Conservation (phyloP, 129 eudicot genomes). For the Cynara cardunculus region DNA sequence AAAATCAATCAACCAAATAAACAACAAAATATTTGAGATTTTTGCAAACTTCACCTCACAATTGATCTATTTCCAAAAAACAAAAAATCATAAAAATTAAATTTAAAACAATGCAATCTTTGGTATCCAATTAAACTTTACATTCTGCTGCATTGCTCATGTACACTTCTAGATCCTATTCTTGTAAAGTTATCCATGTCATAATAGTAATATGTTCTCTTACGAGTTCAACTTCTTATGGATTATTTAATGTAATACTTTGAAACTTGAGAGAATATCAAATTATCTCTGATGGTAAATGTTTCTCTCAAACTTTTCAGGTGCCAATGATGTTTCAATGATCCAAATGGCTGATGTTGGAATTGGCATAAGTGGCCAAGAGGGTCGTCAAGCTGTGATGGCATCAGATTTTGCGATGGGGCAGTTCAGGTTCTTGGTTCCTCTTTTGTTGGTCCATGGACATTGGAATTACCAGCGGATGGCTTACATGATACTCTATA, state of each 20-base stretch:
- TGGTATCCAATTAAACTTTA: neutral
- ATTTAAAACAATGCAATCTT: neutral
- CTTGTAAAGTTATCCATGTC: neutral
- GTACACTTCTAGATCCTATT: neutral
- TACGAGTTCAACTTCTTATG: neutral
- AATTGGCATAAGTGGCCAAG: conserved; percentile 97
- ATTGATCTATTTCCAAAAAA: neutral
- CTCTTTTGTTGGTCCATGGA: conserved; percentile 91
- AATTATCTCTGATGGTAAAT: conserved; percentile 8
- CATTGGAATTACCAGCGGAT: conserved; percentile 99
- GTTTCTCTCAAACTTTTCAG: conserved; percentile 30
- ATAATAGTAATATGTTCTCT: neutral
- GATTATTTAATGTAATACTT: neutral
- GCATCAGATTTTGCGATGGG: conserved; percentile 99
- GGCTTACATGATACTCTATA: conserved; percentile 90
- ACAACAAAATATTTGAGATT: neutral
- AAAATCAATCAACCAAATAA: neutral
- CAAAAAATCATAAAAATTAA: too few species aligned
- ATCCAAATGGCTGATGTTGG: conserved; percentile 99
- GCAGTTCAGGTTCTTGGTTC: conserved; percentile 85
- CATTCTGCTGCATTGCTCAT: neutral
- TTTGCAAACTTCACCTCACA: neutral
- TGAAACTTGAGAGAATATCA: neutral
- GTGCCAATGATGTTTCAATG: conserved; percentile 99
- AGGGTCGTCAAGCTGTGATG: conserved; percentile 99